phyloP scores from a whole-genome alignment of 768 basidiomycete genomes.

The Harrya chromipes region DNA sequence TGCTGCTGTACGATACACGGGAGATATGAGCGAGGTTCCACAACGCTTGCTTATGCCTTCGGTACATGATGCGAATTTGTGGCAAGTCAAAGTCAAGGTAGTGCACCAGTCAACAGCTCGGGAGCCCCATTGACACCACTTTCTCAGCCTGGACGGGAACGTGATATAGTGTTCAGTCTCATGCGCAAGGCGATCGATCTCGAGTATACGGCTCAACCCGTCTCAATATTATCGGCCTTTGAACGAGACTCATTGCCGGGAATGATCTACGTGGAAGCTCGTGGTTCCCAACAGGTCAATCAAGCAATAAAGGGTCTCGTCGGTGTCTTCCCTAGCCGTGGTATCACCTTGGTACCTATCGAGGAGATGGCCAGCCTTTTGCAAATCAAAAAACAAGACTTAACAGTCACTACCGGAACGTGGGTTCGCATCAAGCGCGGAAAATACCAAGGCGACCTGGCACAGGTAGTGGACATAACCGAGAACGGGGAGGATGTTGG shows the following conservation, averaged over 20 bases:
- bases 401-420: conserved; percentile 76
- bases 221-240: conserved; percentile 91
- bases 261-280: conserved; percentile 96
- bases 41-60: conserved; percentile 95
- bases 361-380: conserved; percentile 97
- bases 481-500: conserved; percentile 93
- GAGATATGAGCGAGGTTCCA: conserved; percentile 91
- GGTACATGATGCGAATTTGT: conserved; percentile 91
- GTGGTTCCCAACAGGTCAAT: conserved; percentile 79
- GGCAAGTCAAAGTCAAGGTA: conserved; percentile 94
- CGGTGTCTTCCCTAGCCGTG: conserved; percentile 83
- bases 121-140: neutral
- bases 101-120: conserved; percentile 12
- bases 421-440: conserved; percentile 97
- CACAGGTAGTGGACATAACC: conserved; percentile 91
- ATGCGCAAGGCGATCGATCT: conserved; percentile 90
- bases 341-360: conserved; percentile 84
- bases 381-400: conserved; percentile 93
- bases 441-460: conserved; percentile 91
- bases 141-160: conserved; percentile 80
- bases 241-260: conserved; percentile 93
- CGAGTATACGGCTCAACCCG: conserved; percentile 72
- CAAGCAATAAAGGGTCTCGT: conserved; percentile 88
- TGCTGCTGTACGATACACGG: conserved; percentile 71
- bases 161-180: conserved; percentile 89